Evolutionary conservation across 495 filamentous ascomycete genomes (phyloP).

Genomic region (Terfezia claveryi): DNA sequence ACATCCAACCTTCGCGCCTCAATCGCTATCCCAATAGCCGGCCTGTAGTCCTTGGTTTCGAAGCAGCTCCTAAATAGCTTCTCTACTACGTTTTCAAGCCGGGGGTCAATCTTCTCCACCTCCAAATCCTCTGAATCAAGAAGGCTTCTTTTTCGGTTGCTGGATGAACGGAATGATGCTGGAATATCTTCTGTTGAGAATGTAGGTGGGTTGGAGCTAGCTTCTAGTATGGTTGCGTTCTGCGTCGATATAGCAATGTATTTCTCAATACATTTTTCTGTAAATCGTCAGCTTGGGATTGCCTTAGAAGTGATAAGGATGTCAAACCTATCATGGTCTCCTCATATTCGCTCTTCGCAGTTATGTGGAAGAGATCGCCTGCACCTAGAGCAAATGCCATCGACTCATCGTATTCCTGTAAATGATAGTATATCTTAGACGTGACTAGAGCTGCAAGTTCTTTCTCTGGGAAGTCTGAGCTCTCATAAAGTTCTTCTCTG

Average conservation of each 20-base stretch:
- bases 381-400: constrained; percentile 95
- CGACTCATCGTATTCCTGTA: constrained; percentile 96
- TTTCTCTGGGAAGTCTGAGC: constrained; percentile 80
- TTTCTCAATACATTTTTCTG: constrained; percentile 87
- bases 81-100: constrained; percentile 58
- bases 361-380: constrained; percentile 83
- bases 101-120: constrained; percentile 5
- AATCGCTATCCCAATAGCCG: constrained; percentile 96
- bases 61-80: constrained; percentile 82
- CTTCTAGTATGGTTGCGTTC: constrained; percentile 6
- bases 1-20: constrained; percentile 87
- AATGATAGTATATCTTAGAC: constrained; percentile 95
- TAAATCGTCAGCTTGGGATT: constrained; percentile 2
- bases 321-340: constrained; percentile 76
- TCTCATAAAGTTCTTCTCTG: constrained; percentile 94
- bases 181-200: constrained; percentile 4
- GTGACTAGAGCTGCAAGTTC: constrained; percentile 85
- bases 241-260: constrained; percentile 51
- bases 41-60: constrained; percentile 64
- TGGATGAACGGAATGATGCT: neutral
- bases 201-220: constrained; percentile 4
- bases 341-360: constrained; percentile 84
- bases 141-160: neutral
- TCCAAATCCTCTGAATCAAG: neutral
- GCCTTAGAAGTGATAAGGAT: neutral